These are phyloP conservation scores for Rubroboletus satanas DNA, from an alignment of 768 basidiomycete species.

Conservation along the genomic window DNA sequence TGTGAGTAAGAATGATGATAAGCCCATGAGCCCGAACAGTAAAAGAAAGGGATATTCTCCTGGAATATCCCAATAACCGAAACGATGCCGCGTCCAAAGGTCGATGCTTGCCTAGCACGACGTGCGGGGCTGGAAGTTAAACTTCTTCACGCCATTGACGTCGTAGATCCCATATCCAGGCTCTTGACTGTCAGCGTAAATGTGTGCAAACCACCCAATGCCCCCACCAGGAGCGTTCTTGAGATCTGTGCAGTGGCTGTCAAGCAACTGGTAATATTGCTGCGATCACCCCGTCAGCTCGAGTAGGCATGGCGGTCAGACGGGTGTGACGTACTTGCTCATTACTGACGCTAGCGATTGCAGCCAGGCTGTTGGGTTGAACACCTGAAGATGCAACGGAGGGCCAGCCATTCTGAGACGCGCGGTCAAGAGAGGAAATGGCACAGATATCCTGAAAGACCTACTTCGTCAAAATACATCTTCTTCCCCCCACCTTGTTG, in stretches of 20 bases:
- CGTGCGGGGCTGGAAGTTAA: constrained; percentile 60
- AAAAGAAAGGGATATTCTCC: not conserved
- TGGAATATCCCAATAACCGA: not conserved
- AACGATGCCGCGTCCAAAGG: not conserved
- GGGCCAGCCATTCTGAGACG: constrained; percentile 72
- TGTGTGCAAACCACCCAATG: constrained; percentile 80
- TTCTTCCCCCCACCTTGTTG: constrained; percentile 64
- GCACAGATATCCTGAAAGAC: constrained; percentile 1
- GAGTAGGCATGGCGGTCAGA: not conserved
- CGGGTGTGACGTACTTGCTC: constrained; percentile 45
- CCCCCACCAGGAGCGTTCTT: constrained; percentile 59
- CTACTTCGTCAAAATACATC: constrained; percentile 68
- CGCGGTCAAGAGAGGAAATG: not conserved
- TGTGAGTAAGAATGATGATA: not conserved
- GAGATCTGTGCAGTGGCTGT: constrained; percentile 58
- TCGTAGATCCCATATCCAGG: constrained; percentile 72
- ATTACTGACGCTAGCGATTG: constrained; percentile 58
- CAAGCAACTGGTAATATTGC: constrained; percentile 61
- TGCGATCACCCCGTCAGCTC: not conserved
- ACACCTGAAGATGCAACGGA: constrained; percentile 58
- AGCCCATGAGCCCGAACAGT: not conserved
- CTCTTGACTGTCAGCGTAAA: constrained; percentile 62
- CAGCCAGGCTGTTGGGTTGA: constrained; percentile 58
- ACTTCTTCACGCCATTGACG: constrained; percentile 48
- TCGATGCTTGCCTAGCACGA: constrained; percentile 41